A percentile compares a stretch with the other conserved stretches of the same genome.
These are phyloP conservation scores for Ilyonectria destructans DNA, from an alignment of 2,329 filamentous ascomycete genomes.

Conservation along the genomic window DNA sequence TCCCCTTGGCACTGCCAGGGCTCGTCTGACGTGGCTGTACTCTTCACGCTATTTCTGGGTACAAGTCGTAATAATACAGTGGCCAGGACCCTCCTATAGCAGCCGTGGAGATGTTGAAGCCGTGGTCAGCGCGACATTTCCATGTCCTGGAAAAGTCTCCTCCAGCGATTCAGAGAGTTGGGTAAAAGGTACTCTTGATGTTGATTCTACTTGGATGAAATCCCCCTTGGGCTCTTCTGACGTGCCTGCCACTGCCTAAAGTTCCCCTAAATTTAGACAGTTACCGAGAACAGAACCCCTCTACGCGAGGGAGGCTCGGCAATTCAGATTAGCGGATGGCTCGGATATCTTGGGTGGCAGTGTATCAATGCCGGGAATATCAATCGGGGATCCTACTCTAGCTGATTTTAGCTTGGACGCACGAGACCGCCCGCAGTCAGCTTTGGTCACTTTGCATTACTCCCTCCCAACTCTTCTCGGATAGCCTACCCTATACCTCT, in stretches of 20 bases:
- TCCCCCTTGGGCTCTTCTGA: too few species aligned
- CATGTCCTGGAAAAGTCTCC: too few species aligned
- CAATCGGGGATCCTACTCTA: not conserved
- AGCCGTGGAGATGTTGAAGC: not conserved
- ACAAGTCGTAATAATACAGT: not conserved
- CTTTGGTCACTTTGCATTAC: not conserved
- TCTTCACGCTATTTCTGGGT: not conserved
- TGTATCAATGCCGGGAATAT: not conserved
- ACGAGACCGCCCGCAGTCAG: not conserved
- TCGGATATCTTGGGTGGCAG: not conserved
- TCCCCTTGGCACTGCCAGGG: constrained; percentile 6
- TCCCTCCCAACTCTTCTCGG: too few species aligned
- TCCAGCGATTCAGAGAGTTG: too few species aligned
- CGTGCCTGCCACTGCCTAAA: too few species aligned
- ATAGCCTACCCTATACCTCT: not conserved
- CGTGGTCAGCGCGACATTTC: not conserved
- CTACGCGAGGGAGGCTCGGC: not conserved
- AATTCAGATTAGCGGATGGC: not conserved
- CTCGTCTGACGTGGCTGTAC: not conserved
- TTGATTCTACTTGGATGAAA: too few species aligned
- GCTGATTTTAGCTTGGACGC: not conserved
- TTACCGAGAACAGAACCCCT: not conserved
- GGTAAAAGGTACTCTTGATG: too few species aligned
- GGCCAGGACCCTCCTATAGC: not conserved
- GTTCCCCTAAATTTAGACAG: too few species aligned